Percentiles rank a stretch among this genome's conserved stretches.
These are phyloP conservation scores for Candida smagusa DNA, from an alignment of 1,139 yeast genomes.

Conservation along the genomic window DNA sequence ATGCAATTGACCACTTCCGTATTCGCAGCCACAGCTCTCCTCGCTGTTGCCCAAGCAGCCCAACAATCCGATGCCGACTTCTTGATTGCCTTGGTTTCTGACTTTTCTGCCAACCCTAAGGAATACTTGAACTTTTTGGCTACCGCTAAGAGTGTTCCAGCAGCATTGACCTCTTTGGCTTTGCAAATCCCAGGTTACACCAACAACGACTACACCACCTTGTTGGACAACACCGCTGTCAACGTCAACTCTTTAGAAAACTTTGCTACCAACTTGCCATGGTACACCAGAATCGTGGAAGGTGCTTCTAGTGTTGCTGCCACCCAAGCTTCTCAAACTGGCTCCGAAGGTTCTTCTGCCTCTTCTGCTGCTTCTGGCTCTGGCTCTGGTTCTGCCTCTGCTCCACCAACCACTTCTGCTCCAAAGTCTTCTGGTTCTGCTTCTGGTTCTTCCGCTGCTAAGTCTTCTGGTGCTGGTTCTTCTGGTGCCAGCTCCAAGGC, in stretches of 20 bases:
- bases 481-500: conserved; percentile 9
- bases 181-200: conserved; percentile 36
- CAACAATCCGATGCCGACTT: conserved; percentile 30
- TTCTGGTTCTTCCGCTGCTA: conserved; percentile 7
- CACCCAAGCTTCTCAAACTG: conserved; percentile 10
- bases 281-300: conserved; percentile 35
- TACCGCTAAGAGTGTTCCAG: conserved; percentile 35
- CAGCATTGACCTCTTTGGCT: conserved; percentile 36
- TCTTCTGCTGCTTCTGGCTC: conserved; percentile 3
- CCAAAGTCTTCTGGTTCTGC: conserved; percentile 6
- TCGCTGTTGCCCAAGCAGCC: conserved; percentile 21
- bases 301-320: conserved; percentile 12
- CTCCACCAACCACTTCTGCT: conserved; percentile 6
- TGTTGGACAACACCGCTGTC: conserved; percentile 24
- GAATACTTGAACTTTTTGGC: conserved; percentile 29
- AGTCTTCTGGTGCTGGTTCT: conserved; percentile 7
- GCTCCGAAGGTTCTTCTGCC: conserved; percentile 4
- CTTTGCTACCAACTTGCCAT: conserved; percentile 42
- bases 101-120: conserved; percentile 23
- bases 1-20: conserved; percentile 19
- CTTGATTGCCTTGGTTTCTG: conserved; percentile 40
- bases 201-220: conserved; percentile 39
- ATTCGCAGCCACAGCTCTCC: conserved; percentile 9
- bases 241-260: conserved; percentile 24
- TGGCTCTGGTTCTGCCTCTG: conserved; percentile 6